A percentile compares a stretch with the other conserved stretches of the same genome.
These are phyloP conservation scores for Rhododendron henanense DNA, from an alignment of 148 eudicot species.

Conservation along the genomic window DNA sequence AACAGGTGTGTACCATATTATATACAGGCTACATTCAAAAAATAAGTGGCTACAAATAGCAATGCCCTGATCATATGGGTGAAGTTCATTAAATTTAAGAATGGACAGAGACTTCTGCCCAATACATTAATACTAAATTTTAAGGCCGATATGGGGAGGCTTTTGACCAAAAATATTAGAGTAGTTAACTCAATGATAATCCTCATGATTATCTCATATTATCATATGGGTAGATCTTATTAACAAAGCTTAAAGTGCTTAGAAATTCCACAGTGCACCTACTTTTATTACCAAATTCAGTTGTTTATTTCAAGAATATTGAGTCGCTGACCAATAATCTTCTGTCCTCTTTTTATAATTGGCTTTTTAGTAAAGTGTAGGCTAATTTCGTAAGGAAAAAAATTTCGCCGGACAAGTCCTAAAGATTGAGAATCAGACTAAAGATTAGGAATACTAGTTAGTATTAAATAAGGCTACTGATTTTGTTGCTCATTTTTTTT, in stretches of 20 bases:
- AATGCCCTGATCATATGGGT: not conserved
- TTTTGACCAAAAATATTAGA: not conserved
- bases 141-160: not conserved
- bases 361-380: too few relatives aligned
- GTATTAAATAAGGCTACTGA: too few relatives aligned
- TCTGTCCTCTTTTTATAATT: too few relatives aligned
- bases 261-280: not conserved
- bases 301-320: not conserved
- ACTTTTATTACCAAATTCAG: not conserved
- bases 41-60: too few relatives aligned
- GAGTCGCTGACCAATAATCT: not conserved
- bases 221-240: not conserved
- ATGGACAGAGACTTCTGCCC: not conserved
- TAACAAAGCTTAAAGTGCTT: not conserved
- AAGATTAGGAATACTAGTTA: too few relatives aligned
- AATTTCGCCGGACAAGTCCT: too few relatives aligned
- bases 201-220: not conserved
- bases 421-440: too few relatives aligned
- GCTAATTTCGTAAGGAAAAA: too few relatives aligned
- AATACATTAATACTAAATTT: too few relatives aligned
- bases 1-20: too few relatives aligned
- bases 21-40: too few relatives aligned
- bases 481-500: too few relatives aligned
- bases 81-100: not conserved
- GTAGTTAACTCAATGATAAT: not conserved